A percentile compares a stretch with the other conserved stretches of the same genome.
These are phyloP conservation scores for Debaryomyces hansenii DNA, from an alignment of 805 yeast genomes.

Conservation along the genomic window DNA sequence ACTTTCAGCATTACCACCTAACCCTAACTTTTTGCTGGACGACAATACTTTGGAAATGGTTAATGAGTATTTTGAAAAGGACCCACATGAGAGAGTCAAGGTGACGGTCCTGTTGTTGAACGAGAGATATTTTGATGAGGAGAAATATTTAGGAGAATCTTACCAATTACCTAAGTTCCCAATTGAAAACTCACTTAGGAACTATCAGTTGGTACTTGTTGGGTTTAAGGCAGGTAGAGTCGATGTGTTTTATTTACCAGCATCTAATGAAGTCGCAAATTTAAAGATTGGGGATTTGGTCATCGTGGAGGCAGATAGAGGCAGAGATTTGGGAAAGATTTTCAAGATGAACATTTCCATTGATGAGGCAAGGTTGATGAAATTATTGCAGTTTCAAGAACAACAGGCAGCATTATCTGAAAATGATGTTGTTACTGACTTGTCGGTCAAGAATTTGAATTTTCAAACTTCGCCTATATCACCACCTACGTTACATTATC, in stretches of 20 bases:
- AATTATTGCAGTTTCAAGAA: slow-evolving; percentile 65
- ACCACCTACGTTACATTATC: slow-evolving; percentile 56
- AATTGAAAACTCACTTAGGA: slow-evolving; percentile 34
- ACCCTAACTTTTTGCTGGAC: background rate
- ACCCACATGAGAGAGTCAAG: slow-evolving; percentile 39
- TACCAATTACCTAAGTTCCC: slow-evolving; percentile 39
- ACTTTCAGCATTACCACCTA: background rate
- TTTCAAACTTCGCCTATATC: slow-evolving; percentile 14
- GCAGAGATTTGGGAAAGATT: slow-evolving; percentile 72
- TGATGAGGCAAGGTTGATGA: slow-evolving; percentile 68
- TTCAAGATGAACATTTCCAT: slow-evolving; percentile 55
- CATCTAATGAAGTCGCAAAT: slow-evolving; percentile 17
- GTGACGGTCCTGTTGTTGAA: slow-evolving; percentile 29
- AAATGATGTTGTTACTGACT: slow-evolving; percentile 18
- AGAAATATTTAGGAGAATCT: slow-evolving; percentile 25
- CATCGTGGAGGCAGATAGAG: slow-evolving; percentile 83
- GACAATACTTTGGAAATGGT: slow-evolving; percentile 18
- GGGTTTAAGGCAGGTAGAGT: slow-evolving; percentile 78
- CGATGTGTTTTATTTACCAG: slow-evolving; percentile 71
- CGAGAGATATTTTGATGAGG: slow-evolving; percentile 30
- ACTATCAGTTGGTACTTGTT: slow-evolving; percentile 53
- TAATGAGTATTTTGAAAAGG: slow-evolving; percentile 35
- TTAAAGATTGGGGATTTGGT: slow-evolving; percentile 65
- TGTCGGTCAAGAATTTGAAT: slow-evolving; percentile 24
- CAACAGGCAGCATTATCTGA: slow-evolving; percentile 63